Evolutionary conservation across 2,329 filamentous ascomycete species (phyloP).

Genomic region (Pseudocercospora eumusae): DNA sequence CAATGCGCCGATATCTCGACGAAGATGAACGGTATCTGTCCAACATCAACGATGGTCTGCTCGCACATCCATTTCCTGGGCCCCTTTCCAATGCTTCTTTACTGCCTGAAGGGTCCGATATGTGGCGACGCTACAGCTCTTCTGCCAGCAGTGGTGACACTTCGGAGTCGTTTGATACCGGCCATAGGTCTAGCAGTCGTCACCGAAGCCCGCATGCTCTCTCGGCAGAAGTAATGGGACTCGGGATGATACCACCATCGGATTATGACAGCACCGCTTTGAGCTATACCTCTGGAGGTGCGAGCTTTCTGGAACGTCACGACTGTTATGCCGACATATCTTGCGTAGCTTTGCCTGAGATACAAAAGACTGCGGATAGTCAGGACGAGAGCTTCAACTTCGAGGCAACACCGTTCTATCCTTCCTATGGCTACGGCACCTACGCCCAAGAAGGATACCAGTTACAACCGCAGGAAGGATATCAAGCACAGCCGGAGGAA

Average conservation of each 20-base stretch:
- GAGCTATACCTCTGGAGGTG: slow-evolving; percentile 11
- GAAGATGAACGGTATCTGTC: neutral
- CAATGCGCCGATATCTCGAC: slow-evolving; percentile 1
- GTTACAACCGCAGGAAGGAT: slow-evolving; percentile 6
- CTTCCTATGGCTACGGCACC: neutral
- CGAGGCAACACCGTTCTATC: slow-evolving; percentile 14
- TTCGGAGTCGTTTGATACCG: slow-evolving; percentile 14
- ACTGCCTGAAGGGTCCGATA: neutral
- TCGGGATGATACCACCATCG: slow-evolving; percentile 11
- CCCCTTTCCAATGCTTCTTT: neutral
- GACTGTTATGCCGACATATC: neutral
- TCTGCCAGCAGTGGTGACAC: slow-evolving; percentile 17
- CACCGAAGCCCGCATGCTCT: slow-evolving; percentile 4
- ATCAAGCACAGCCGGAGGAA: slow-evolving; percentile 23
- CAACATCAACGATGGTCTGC: neutral
- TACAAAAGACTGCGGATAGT: slow-evolving; percentile 30
- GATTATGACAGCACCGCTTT: neutral
- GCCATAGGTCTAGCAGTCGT: slow-evolving; percentile 16
- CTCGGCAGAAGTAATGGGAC: neutral
- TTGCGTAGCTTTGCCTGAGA: slow-evolving; percentile 31
- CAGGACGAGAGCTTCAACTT: slow-evolving; percentile 18
- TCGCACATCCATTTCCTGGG: neutral
- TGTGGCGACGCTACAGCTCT: slow-evolving; percentile 8
- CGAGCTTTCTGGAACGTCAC: neutral
- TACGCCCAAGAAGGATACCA: slow-evolving; percentile 14